Base-by-base conservation (phyloP, 306 rosid genomes). In the Cucumis sativus region DNA sequence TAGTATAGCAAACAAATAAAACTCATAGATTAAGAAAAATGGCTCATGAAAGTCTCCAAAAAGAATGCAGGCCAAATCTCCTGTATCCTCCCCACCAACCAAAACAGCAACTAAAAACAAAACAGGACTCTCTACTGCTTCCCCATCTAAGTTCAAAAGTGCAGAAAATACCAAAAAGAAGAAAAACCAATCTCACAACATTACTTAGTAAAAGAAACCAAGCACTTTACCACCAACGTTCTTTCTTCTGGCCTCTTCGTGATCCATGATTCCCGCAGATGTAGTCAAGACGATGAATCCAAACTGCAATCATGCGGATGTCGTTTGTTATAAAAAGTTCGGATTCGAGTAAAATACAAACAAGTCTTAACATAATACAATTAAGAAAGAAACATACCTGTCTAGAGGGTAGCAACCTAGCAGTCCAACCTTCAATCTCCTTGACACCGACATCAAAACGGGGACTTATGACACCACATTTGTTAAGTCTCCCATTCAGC, bases 371-470 rank as follows among this genome's bases (percentile, higher is more conserved):
- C 39, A 57, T 55, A 37, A 39, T 20, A 20, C 37, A 0, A 1
- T n/a, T 7, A 28, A 33, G 12, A 9, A 10, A 72, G 25, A 13
- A 58, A 10, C 4, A 15, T 75, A 85, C 92, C 90, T 88, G 92
- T 85, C 92, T 84, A 1, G 90, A 88, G 59, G 92, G 92, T 43
- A 88, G 86, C 78, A 88, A 80, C 80, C 92, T 81, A 18, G 90
- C 90, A 51, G 92, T 88, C 92, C 92, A 88, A 3, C 88, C 90
- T 67, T 88, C 92, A 37, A 88, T 83, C 83, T 84, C 90, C 76
- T 88, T 86, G 41, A 88, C 92, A 55, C 92, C 90, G 0, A 88
- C 84, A 75, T 88, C 92, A 80, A 88, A 88, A 57, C 92, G 92
- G 20, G 92, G 92, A 81, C 92, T 88, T 23, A 88, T 88, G 18